These are phyloP conservation scores for Discostella pseudostelligera DNA, from an alignment of 108 stramenopile genomes.

Conservation along the genomic window DNA sequence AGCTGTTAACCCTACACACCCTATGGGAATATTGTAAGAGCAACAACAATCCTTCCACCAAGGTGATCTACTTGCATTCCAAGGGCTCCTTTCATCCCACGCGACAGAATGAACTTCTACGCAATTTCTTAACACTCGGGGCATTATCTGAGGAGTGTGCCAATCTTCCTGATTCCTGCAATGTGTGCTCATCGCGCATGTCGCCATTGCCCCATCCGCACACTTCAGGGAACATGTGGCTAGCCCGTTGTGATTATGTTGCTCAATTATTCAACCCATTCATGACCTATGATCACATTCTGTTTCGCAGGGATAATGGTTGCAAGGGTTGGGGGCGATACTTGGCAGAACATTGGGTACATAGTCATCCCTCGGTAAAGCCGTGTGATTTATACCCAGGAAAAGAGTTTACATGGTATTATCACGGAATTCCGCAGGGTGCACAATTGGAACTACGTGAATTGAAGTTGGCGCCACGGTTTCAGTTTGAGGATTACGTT, in stretches of 20 bases:
- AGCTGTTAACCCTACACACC: constrained; percentile 15
- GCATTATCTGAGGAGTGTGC: constrained; percentile 40
- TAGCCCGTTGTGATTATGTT: constrained; percentile 39
- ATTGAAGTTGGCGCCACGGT: background rate
- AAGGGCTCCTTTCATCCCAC: constrained; percentile 45
- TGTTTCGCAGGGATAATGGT: constrained; percentile 19
- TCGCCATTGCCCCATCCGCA: constrained; percentile 48
- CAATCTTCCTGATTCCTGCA: constrained; percentile 22
- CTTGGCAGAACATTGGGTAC: constrained; percentile 47
- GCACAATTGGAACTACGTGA: background rate
- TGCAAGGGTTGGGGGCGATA: constrained; percentile 27
- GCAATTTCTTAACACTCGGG: constrained; percentile 28
- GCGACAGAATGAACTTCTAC: constrained; percentile 6
- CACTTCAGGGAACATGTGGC: constrained; percentile 52
- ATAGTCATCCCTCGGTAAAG: constrained; percentile 29
- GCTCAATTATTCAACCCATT: constrained; percentile 28
- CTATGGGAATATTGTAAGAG: constrained; percentile 35
- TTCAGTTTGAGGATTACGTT: background rate
- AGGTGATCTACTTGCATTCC: constrained; percentile 42
- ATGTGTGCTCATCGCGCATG: constrained; percentile 41
- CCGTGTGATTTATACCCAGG: constrained; percentile 43
- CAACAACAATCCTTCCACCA: background rate
- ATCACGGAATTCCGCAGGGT: background rate
- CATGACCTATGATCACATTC: background rate
- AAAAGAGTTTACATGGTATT: constrained; percentile 4